Evolutionary conservation across 2,329 filamentous ascomycete genomes (phyloP).

Genomic region (Nemania bipapillata): DNA sequence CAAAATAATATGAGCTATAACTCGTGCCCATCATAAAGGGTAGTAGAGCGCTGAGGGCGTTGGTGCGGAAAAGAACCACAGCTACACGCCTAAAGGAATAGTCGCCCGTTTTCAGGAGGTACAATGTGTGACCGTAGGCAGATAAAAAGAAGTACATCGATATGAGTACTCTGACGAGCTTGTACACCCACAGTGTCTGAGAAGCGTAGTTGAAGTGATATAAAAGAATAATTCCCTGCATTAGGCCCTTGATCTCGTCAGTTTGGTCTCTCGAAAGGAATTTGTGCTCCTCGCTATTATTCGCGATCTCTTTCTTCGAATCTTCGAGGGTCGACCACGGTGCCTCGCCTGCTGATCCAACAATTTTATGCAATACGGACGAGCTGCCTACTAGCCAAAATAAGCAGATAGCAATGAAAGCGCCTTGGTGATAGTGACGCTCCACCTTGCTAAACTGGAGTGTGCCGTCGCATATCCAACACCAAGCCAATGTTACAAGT

Average conservation of each 20-base stretch:
- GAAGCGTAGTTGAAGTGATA: conserved; percentile 69
- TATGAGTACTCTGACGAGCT: conserved; percentile 64
- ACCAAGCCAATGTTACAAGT: conserved; percentile 53
- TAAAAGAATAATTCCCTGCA: conserved; percentile 66
- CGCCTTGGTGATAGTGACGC: conserved; percentile 56
- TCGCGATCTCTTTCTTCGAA: conserved; percentile 29
- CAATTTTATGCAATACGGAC: conserved; percentile 32
- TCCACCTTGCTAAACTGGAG: conserved; percentile 63
- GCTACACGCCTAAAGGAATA: conserved; percentile 66
- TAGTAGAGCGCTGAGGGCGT: conserved; percentile 64
- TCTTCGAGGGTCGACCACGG: conserved; percentile 33
- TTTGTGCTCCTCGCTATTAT: conserved; percentile 46
- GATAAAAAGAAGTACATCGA: conserved; percentile 71
- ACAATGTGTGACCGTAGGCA: conserved; percentile 69
- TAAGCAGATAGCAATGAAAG: conserved; percentile 46
- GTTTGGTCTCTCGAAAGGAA: conserved; percentile 67
- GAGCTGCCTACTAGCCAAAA: conserved; percentile 46
- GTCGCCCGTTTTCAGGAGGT: conserved; percentile 66
- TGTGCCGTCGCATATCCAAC: conserved; percentile 66
- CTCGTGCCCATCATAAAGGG: conserved; percentile 66
- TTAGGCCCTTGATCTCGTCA: conserved; percentile 74
- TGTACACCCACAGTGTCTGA: conserved; percentile 62
- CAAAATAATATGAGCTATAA: conserved; percentile 69
- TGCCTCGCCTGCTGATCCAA: conserved; percentile 22
- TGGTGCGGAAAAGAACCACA: conserved; percentile 66